Evolutionary conservation across 1,139 yeast genomes (phyloP), one percentile per base, ranked within the genome.

Genomic region (Yamadazyma dendronema): DNA sequence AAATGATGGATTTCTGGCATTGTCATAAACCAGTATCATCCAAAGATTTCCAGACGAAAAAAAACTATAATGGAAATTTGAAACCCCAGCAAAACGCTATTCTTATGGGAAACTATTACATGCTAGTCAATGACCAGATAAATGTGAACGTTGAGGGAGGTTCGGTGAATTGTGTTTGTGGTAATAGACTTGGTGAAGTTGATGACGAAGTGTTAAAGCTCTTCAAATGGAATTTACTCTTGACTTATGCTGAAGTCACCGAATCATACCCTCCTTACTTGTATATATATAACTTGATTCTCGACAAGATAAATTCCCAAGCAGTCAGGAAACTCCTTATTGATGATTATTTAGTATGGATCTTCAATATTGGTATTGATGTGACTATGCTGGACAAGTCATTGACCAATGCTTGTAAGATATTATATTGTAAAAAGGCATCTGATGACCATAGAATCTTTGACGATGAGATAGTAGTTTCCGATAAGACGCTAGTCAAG

Each of bases 1-100:
- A 92, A 55, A 68, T 92, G 75, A 85, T 92, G 96, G 97, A 92
- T 43, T 85, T 84, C 47, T 92, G 98, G 98, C 97, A 92, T 57
- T 92, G 98, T 55, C 97, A 92, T 56, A 89, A 89, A 54, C 97
- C 98, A 2, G 66, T 67, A 16, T 57, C 63, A 27, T 54, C 61
- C 16, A 41, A 43, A 7, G 34, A 38, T n/a, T 38, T 33, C 26
- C 26, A 32, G 9, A 33, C 38, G 16, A 43, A 40, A 6, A 61
- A 61, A 33, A 48, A 54, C 33, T 67, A 67, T 47, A 48, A 56
- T 28, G 65, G 67, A 12, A 54, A 61, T 2, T 58, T 85, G 37
- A 61, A 55, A 12, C 88, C 94, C 0, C 53, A 57, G 3, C 43
- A 53, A 1, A 54, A 62, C 4, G 62, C 70, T 2, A 59, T 81